phyloP scores from a whole-genome alignment of 768 basidiomycete genomes.

The Naematelia aurantialba region DNA sequence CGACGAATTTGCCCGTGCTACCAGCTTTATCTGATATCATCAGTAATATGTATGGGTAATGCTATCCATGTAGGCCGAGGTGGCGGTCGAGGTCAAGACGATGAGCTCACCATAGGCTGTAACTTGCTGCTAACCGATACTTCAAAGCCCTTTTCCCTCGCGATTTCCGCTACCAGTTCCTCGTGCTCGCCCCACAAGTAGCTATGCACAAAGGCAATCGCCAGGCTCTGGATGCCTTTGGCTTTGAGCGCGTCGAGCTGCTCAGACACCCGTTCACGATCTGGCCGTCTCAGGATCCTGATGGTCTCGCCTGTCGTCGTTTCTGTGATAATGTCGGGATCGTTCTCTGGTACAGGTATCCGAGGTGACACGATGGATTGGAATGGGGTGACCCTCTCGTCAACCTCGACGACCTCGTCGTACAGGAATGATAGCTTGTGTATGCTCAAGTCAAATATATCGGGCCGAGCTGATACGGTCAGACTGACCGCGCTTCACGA shows the following conservation, averaged over 20 bases:
- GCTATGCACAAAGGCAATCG: slow-evolving; percentile 39
- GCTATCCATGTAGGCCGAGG: slow-evolving; percentile 1
- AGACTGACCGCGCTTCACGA: slow-evolving; percentile 62
- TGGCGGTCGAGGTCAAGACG: slow-evolving; percentile 3
- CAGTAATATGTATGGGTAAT: no score
- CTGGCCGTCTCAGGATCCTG: slow-evolving; percentile 53
- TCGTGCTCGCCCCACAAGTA: slow-evolving; percentile 81
- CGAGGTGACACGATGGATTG: slow-evolving; percentile 38
- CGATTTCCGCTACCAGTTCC: slow-evolving; percentile 64
- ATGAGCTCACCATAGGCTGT: slow-evolving; percentile 39
- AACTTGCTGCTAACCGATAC: slow-evolving; percentile 71
- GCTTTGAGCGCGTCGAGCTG: slow-evolving; percentile 70
- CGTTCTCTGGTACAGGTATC: slow-evolving; percentile 13
- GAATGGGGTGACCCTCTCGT: slow-evolving; percentile 27
- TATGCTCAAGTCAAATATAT: slow-evolving; percentile 69
- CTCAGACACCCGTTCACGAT: slow-evolving; percentile 56
- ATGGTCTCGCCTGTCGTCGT: slow-evolving; percentile 70
- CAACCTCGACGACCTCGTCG: slow-evolving; percentile 58
- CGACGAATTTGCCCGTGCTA: slow-evolving; percentile 38
- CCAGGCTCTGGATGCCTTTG: slow-evolving; percentile 63
- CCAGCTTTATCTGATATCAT: slow-evolving; percentile 39
- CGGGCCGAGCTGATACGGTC: slow-evolving; percentile 66
- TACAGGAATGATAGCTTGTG: slow-evolving; percentile 40
- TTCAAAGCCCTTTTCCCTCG: slow-evolving; percentile 73
- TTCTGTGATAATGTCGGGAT: slow-evolving; percentile 14